These are phyloP conservation scores for Eucalyptus regnans DNA, from an alignment of 345 rosid species.

Conservation along the genomic window DNA sequence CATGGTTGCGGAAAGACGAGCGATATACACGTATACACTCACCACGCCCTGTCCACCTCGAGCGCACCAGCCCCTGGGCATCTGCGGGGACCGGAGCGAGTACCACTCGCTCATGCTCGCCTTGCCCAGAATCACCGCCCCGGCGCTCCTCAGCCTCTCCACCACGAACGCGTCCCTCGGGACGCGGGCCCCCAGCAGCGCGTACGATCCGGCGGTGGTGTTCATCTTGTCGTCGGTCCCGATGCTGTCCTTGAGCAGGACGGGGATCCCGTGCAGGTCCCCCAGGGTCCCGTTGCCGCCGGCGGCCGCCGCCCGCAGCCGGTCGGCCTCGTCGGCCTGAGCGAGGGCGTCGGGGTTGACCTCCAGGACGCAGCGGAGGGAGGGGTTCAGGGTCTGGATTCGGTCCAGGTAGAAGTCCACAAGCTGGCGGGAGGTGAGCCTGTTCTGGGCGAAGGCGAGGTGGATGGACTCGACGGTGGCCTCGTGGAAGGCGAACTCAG, in stretches of 20 bases:
- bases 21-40: neutral
- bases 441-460: constrained; percentile 2
- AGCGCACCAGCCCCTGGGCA: constrained; percentile 26
- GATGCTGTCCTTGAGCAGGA: constrained; percentile 27
- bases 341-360: constrained; percentile 14
- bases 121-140: constrained; percentile 29
- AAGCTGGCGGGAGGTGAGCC: constrained; percentile 9
- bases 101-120: constrained; percentile 20
- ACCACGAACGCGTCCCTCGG: constrained; percentile 22
- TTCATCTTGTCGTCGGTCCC: constrained; percentile 12
- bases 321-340: constrained; percentile 15
- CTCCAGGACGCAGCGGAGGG: constrained; percentile 13
- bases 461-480: constrained; percentile 9
- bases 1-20: neutral
- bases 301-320: neutral
- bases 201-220: constrained; percentile 19
- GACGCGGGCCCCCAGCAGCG: constrained; percentile 19
- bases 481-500: constrained; percentile 2
- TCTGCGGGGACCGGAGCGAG: neutral
- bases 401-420: constrained; percentile 8
- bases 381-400: constrained; percentile 7
- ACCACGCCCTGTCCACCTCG: constrained; percentile 18
- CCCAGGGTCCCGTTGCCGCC: neutral
- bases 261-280: constrained; percentile 25
- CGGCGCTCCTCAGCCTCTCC: constrained; percentile 14